Conservation (phyloP, 2,329 filamentous ascomycete genomes). For the Colletotrichum spaethianum region DNA sequence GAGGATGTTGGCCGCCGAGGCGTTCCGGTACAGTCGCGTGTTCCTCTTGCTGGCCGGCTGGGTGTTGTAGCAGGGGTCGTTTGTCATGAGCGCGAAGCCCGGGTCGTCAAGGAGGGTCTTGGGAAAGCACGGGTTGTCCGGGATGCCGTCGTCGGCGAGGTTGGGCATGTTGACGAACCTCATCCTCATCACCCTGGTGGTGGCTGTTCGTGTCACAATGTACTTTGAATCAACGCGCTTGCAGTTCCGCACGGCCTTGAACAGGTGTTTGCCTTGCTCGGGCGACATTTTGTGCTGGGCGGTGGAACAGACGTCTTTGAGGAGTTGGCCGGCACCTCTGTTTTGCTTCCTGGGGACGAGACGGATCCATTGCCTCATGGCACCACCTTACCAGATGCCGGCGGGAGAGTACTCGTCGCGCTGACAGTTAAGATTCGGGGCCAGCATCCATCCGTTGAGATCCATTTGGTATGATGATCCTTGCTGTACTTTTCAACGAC, state of each 20-base stretch:
- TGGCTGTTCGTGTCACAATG: neutral
- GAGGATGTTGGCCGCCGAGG: too few relatives aligned
- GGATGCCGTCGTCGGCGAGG: slow-evolving; percentile 41
- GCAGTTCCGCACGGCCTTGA: slow-evolving; percentile 1
- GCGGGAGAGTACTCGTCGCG: slow-evolving; percentile 36
- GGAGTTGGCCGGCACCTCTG: slow-evolving; percentile 35
- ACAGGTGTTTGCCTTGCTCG: neutral
- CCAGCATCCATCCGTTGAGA: slow-evolving; percentile 31
- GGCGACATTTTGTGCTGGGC: slow-evolving; percentile 6
- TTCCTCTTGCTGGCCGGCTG: too few relatives aligned
- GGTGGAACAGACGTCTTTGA: slow-evolving; percentile 27
- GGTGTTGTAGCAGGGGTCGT: slow-evolving; percentile 41
- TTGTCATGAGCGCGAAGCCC: slow-evolving; percentile 43
- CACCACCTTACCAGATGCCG: slow-evolving; percentile 31
- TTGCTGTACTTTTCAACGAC: slow-evolving; percentile 12
- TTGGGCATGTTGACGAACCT: slow-evolving; percentile 26
- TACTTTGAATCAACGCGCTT: neutral
- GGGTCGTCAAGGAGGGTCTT: slow-evolving; percentile 40
- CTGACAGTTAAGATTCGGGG: slow-evolving; percentile 11
- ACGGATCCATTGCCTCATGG: slow-evolving; percentile 30
- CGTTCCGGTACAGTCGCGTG: too few relatives aligned
- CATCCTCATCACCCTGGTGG: slow-evolving; percentile 19
- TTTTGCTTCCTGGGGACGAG: slow-evolving; percentile 35
- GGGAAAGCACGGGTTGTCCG: slow-evolving; percentile 45
- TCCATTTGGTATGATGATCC: slow-evolving; percentile 29